Base-by-base conservation (phyloP, 345 rosid species). In the Eutrema heterophyllum region DNA sequence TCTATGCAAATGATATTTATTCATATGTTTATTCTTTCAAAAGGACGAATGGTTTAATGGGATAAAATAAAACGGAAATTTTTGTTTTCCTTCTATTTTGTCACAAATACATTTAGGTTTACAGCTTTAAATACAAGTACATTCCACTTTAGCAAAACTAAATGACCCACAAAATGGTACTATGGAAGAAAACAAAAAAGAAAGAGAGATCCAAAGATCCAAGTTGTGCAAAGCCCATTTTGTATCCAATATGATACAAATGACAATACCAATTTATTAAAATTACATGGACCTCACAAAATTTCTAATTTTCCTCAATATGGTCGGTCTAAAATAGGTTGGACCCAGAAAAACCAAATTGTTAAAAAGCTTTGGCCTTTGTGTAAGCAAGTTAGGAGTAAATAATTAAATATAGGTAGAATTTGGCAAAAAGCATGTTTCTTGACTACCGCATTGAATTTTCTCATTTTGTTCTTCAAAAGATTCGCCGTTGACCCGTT, bases 401-500 rank as follows among this genome's bases (percentile, higher is more conserved):
- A 53, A 56, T 14, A 54, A 62, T 62, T 29, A 46, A 40, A 57
- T 15, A 57, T 15, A 46, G 46, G 44, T 57, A 50, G 35, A 68
- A 33, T 50, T 43, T n/a, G 41, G 69, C 16, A 12, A 56, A 68
- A 70, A 66, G 35, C 54, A 67, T 40, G 60, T 14, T 64, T 30
- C 70, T 18, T 13, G 27, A 11, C 6, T 6, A 48, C 3, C 51
- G 35, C 54, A 32, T 26, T 36, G 64, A 68, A 35, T 36, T 43
- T 60, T 68, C 60, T 55, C 41, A 18, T 0, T 13, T 38, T 38
- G 41, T 38, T 75, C 32, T 39, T 59, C 36, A 16, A 36, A 68
- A 51, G 36, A 45, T 75, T 35, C 30, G 55, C 4, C 59, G 71
- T 76, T 76, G 75, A 69, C 74, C 10, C 68, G 69, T 60, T 11